Base-by-base conservation (phyloP, 768 basidiomycete species). In the Kwoniella heveanensis region DNA sequence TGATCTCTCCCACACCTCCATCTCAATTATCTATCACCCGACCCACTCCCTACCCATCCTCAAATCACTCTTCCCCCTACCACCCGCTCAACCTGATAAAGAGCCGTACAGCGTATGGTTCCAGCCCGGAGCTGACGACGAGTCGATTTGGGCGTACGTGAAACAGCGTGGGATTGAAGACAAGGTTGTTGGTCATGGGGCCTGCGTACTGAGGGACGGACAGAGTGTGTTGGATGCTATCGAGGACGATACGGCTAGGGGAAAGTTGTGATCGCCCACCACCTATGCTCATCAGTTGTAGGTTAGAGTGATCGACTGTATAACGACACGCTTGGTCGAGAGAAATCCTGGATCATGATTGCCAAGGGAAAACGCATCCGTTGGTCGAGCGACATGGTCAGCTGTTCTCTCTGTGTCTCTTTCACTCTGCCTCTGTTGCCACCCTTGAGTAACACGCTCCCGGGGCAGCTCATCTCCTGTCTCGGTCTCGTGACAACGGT, bases 41-140 rank as follows among this genome's bases (percentile, higher is more conserved):
- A 8, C 39, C 2, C 26, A 67, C 12, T 73, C 73, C 19, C 52
- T 73, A 0, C 55, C 52, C 1, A 62, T 78, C 26, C 64, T 78
- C 39, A 52, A 77, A 64, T 50, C 60, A 7, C 72, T 78, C 6
- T 78, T 68, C 59, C 64, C 70, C 1, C 30, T 27, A 15, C 36
- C 50, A 8, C 56, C 68, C n/a, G n/a, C n/a, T 19, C 22, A 22
- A 12, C 50, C 56, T 0, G 46, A 88, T 8, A 87, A 87, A 12
- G 77, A 83, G 83, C n/a, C 84, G 86, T n/a, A 79, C 80, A 84
- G 87, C 2, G 83, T 92, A 48, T 95, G 92, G 92, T 84, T 94
- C 29, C 92, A 95, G 77, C 92, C 92, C 7, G 91, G 91, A 22
- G 90, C 91, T 7, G 87, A 88, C 67, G 88, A 91, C 70, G 83